Evolutionary conservation across 352 stramenopile genomes (phyloP), one percentile per base, ranked within the genome.

Genomic region (Globisporangium ultimum): DNA sequence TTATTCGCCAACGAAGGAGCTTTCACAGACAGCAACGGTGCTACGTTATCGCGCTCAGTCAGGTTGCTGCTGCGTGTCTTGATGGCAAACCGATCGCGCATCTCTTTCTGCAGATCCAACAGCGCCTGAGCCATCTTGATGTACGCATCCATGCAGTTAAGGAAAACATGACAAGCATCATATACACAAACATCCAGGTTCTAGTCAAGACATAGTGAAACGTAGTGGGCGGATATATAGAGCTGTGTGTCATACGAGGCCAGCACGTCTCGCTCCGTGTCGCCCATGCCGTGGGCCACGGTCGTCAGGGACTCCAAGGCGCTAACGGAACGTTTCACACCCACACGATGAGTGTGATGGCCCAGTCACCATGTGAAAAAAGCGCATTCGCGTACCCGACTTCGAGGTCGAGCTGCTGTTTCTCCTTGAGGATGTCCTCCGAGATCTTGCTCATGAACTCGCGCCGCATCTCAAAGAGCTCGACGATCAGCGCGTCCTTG

Each of bases 381-480:
- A n/a, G 24, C 11, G 49, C 40, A 45, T 50, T 12, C 7, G 24
- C 67, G 11, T 48, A 87, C 78, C 71, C 78, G 49, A 74, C 41
- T 50, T 93, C 82, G 41, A 78, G 50, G 14, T 93, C 83, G 18
- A 88, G 55, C 40, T 76, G 66, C 47, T 77, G 78, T 63, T 86
- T 90, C 20, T 89, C 70, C 49, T 76, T 78, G 36, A 92, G 62
- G 5, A 88, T 63, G 20, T 91, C 76, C 42, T 94, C 80, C 18
- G 83, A 87, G 43, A 94, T 84, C 32, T 74, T 74, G 53, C 70
- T 73, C 63, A 78, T 88, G 20, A 92, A 66, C 17, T 91, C 82
- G n/a, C 80, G 69, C 13, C 81, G 75, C 38, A 72, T 73, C 50
- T 89, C 72, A 41, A 89, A 87, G 51, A 92, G 66, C 61, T 91